Evolutionary conservation across 75 land plant genomes (phyloP).

Genomic region (Pinus taeda): DNA sequence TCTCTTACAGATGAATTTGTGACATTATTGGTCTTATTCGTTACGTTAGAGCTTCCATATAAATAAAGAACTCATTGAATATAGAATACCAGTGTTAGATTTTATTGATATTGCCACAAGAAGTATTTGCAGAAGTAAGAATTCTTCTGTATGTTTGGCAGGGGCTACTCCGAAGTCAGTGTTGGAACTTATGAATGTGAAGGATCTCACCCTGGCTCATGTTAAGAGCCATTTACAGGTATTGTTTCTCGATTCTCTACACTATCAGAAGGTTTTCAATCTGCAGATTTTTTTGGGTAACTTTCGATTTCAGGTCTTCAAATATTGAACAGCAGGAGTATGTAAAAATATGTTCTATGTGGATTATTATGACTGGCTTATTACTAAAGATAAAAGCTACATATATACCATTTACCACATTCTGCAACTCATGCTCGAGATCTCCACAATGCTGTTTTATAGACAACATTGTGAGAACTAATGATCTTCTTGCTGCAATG

Average conservation of each 20-base stretch:
- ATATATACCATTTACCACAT: background rate
- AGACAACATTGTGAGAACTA: background rate
- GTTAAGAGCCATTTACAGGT: conserved; percentile 62
- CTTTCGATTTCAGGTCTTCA: conserved; percentile 5
- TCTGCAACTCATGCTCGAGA: background rate
- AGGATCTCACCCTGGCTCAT: conserved; percentile 51
- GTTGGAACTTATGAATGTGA: conserved; percentile 54
- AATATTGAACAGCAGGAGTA: background rate
- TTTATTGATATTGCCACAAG: no score
- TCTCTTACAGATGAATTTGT: no score
- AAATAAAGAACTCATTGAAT: no score
- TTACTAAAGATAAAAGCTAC: background rate
- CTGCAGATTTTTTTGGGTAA: background rate
- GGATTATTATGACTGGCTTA: background rate
- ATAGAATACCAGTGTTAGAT: no score
- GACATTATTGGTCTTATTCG: no score
- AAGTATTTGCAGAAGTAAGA: no score
- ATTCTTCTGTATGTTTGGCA: background rate
- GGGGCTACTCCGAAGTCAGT: conserved; percentile 57
- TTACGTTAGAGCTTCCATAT: no score
- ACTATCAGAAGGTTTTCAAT: background rate
- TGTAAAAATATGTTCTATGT: background rate
- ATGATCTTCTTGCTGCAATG: background rate
- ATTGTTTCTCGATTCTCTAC: background rate
- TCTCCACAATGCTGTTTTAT: background rate